Evolutionary conservation across 768 basidiomycete genomes (phyloP).

Genomic region (Hericium coralloides): DNA sequence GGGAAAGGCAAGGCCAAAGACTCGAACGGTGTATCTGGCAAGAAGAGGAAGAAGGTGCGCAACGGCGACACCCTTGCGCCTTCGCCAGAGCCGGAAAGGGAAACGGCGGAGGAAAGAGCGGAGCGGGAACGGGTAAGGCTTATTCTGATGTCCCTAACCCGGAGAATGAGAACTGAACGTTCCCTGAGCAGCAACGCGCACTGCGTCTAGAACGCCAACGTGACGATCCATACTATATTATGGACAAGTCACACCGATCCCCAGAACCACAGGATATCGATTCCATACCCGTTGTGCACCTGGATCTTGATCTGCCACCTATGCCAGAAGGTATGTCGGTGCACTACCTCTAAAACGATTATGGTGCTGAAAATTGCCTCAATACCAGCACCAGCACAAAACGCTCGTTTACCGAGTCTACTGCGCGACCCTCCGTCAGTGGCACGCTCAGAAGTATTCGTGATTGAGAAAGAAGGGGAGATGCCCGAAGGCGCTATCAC

Average conservation of each 20-base stretch:
- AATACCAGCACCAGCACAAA: not conserved
- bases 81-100: conserved; percentile 25
- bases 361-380: not conserved
- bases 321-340: conserved; percentile 21
- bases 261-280: conserved; percentile 57
- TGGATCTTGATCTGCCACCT: conserved; percentile 60
- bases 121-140: conserved; percentile 56
- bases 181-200: conserved; percentile 47
- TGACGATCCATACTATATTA: conserved; percentile 90
- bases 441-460: conserved; percentile 4
- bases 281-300: conserved; percentile 80
- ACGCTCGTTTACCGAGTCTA: conserved; percentile 3
- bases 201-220: conserved; percentile 68
- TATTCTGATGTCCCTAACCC: no score
- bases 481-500: conserved; percentile 10
- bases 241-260: conserved; percentile 45
- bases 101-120: conserved; percentile 47
- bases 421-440: conserved; percentile 7
- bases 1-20: conserved; percentile 35
- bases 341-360: not conserved
- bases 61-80: conserved; percentile 7
- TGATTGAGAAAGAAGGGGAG: conserved; percentile 12
- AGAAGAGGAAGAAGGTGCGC: conserved; percentile 20
- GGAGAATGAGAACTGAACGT: no score
- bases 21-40: conserved; percentile 26